phyloP scores from a whole-genome alignment of 2,329 filamentous ascomycete genomes.

The Cladosporium sp. region DNA sequence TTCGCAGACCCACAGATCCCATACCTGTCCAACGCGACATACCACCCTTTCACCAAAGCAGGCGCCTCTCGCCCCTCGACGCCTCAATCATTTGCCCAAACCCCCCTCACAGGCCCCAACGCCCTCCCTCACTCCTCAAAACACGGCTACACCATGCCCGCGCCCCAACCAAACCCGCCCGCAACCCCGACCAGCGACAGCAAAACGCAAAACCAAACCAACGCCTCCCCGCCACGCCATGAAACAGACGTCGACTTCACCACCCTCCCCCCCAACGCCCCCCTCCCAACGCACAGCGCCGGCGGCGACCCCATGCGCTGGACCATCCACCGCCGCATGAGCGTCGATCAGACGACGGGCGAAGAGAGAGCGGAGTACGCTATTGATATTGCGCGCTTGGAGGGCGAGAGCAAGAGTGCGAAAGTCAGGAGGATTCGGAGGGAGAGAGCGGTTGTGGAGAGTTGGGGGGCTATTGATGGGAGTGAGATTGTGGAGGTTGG shows the following conservation, averaged over 20 bases:
- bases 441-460: conserved; percentile 5
- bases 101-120: background rate
- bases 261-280: background rate
- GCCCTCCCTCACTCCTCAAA: background rate
- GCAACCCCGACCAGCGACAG: background rate
- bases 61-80: background rate
- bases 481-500: background rate
- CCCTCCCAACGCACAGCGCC: background rate
- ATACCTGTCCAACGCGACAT: background rate
- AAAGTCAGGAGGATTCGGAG: background rate
- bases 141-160: background rate
- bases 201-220: background rate
- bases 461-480: background rate
- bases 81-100: background rate
- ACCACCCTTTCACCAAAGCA: background rate
- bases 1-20: background rate
- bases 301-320: conserved; percentile 1
- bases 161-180: background rate
- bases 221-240: background rate
- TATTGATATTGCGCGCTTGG: background rate
- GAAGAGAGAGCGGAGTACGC: conserved; percentile 2
- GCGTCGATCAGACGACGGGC: background rate
- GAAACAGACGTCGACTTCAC: background rate
- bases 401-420: conserved; percentile 16
- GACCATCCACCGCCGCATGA: background rate